phyloP scores from a whole-genome alignment of 2,329 filamentous ascomycete genomes.

The Furcasterigmium sp. region DNA sequence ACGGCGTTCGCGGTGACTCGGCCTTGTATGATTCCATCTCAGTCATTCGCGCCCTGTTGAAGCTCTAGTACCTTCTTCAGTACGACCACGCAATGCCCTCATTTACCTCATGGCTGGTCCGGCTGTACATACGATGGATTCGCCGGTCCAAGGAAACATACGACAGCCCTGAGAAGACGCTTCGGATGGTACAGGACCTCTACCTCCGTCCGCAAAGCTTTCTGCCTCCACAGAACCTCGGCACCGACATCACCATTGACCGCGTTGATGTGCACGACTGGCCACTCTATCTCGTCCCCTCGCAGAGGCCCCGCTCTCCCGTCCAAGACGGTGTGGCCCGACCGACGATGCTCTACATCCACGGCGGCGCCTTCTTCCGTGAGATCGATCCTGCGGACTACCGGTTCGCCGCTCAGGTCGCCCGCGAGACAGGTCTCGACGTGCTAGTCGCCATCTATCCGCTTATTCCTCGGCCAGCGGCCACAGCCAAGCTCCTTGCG shows the following conservation, averaged over 20 bases:
- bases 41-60: no score
- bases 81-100: no score
- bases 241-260: slow-evolving; percentile 1
- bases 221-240: slow-evolving; percentile 3
- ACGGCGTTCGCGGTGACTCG: no score
- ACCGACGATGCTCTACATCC: slow-evolving; percentile 7
- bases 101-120: no score
- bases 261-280: slow-evolving; percentile 6
- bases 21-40: no score
- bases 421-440: slow-evolving; percentile 6
- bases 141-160: slow-evolving; percentile 14
- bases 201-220: slow-evolving; percentile 4
- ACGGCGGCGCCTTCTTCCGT: slow-evolving; percentile 7
- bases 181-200: background rate
- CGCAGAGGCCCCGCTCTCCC: background rate
- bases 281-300: slow-evolving; percentile 8
- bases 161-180: background rate
- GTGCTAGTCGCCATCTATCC: slow-evolving; percentile 9
- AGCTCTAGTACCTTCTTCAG: no score
- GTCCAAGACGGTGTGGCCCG: background rate
- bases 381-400: slow-evolving; percentile 5
- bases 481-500: slow-evolving; percentile 4
- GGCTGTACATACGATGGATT: no score
- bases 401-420: slow-evolving; percentile 5
- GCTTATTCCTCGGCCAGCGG: slow-evolving; percentile 3